phyloP scores from a whole-genome alignment of 2,329 filamentous ascomycete species.

The Exophiala sp. region DNA sequence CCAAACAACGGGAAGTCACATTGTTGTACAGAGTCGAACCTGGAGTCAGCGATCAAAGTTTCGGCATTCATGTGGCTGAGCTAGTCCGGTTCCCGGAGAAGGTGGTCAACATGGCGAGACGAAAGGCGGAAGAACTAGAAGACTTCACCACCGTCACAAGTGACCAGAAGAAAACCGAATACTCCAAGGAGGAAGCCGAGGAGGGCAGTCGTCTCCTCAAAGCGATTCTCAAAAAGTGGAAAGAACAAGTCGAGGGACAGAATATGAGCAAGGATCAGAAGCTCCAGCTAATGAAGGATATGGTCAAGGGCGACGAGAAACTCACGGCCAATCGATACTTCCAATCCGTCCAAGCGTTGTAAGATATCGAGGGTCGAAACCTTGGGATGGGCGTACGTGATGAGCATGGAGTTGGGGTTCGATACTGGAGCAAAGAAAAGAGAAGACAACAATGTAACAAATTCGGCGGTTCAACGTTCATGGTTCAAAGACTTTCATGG shows the following conservation, averaged over 20 bases:
- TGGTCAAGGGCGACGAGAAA: slow-evolving; percentile 68
- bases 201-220: slow-evolving; percentile 82
- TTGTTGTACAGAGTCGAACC: slow-evolving; percentile 94
- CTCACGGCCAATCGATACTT: slow-evolving; percentile 53
- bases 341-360: slow-evolving; percentile 44
- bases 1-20: slow-evolving; percentile 74
- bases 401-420: slow-evolving; percentile 13
- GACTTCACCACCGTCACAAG: slow-evolving; percentile 76
- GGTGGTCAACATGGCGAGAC: slow-evolving; percentile 97
- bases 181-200: slow-evolving; percentile 80
- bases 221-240: slow-evolving; percentile 77
- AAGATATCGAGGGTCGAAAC: neutral
- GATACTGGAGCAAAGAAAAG: neutral
- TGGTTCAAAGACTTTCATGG: too few relatives aligned
- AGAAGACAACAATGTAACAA: neutral
- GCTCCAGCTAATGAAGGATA: slow-evolving; percentile 67
- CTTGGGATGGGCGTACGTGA: neutral
- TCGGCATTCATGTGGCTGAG: slow-evolving; percentile 97
- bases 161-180: slow-evolving; percentile 45
- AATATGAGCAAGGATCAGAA: slow-evolving; percentile 66
- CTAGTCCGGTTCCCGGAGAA: slow-evolving; percentile 94
- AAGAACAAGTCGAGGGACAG: slow-evolving; percentile 60
- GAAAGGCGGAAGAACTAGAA: slow-evolving; percentile 95
- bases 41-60: slow-evolving; percentile 93
- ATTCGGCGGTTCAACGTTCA: too few relatives aligned